Conservation (phyloP, 164 flowering plant genomes). For the Vitis amurensis region DNA sequence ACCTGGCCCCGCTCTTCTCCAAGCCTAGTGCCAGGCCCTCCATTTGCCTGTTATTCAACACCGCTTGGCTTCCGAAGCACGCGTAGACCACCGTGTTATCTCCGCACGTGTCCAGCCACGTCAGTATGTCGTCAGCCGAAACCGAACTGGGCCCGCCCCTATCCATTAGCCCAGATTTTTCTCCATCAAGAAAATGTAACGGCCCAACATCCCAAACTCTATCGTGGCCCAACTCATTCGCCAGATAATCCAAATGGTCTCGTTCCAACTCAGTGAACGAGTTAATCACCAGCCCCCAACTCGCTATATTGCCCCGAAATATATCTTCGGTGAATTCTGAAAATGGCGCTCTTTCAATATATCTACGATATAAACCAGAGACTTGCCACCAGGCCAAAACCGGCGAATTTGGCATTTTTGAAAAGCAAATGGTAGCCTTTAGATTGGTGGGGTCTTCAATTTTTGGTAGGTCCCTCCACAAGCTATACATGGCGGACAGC, state of each 20-base stretch:
- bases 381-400: conserved; percentile 39
- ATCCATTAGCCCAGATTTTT: neutral
- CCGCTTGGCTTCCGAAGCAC: conserved; percentile 56
- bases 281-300: conserved; percentile 46
- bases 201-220: conserved; percentile 63
- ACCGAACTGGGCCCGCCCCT: conserved; percentile 44
- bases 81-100: conserved; percentile 46
- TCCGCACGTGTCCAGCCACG: conserved; percentile 48
- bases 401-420: conserved; percentile 38
- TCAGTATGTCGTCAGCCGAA: conserved; percentile 14
- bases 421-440: conserved; percentile 14
- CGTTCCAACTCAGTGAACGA: conserved; percentile 43
- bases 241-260: conserved; percentile 34
- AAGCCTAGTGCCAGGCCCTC: conserved; percentile 30
- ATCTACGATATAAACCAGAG: conserved; percentile 20
- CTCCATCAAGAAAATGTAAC: conserved; percentile 7
- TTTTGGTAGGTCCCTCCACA: conserved; percentile 25
- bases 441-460: neutral
- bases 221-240: conserved; percentile 26
- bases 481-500: conserved; percentile 11
- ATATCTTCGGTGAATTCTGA: conserved; percentile 26
- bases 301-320: conserved; percentile 12
- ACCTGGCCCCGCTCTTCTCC: conserved; percentile 39
- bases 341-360: conserved; percentile 21
- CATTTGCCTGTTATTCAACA: conserved; percentile 35